phyloP scores from a whole-genome alignment of 225 moss, liverwort and hornwort species.

The Marchantia paleacea region DNA sequence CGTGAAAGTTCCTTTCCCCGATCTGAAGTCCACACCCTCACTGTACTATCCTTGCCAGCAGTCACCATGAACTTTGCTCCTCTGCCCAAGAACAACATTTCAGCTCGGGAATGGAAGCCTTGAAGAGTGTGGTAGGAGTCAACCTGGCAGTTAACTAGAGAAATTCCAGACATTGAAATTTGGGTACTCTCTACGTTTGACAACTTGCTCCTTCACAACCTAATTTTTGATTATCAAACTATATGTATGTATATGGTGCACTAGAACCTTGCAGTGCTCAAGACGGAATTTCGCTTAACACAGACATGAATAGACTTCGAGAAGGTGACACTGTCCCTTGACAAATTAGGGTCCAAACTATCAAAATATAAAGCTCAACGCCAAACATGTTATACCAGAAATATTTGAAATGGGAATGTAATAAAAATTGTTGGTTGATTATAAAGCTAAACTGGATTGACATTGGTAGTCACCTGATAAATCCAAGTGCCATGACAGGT shows the following conservation, averaged over 20 bases:
- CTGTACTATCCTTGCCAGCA: constrained; percentile 74
- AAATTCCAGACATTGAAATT: not conserved
- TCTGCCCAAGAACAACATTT: constrained; percentile 41
- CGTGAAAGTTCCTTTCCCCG: constrained; percentile 73
- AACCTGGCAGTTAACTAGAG: constrained; percentile 3
- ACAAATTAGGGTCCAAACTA: too few relatives aligned
- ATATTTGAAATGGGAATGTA: too few relatives aligned
- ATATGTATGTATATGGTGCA: too few relatives aligned
- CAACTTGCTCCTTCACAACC: not conserved
- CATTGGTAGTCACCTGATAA: constrained; percentile 42
- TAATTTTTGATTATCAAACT: too few relatives aligned
- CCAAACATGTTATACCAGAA: too few relatives aligned
- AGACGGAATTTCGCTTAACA: too few relatives aligned
- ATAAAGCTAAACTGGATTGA: not conserved
- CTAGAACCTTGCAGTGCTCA: too few relatives aligned
- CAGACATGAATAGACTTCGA: too few relatives aligned
- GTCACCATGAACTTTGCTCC: constrained; percentile 66
- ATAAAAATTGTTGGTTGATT: not conserved
- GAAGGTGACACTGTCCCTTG: too few relatives aligned
- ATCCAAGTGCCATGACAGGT: constrained; percentile 60
- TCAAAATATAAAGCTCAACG: too few relatives aligned
- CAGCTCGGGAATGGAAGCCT: constrained; percentile 1
- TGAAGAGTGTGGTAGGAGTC: not conserved
- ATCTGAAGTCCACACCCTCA: constrained; percentile 65
- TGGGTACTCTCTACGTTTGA: not conserved